Percentiles rank a stretch among this genome's conserved stretches.
Evolutionary conservation across 148 eudicot species (phyloP).

Genomic region (Rhododendron williamsianum): DNA sequence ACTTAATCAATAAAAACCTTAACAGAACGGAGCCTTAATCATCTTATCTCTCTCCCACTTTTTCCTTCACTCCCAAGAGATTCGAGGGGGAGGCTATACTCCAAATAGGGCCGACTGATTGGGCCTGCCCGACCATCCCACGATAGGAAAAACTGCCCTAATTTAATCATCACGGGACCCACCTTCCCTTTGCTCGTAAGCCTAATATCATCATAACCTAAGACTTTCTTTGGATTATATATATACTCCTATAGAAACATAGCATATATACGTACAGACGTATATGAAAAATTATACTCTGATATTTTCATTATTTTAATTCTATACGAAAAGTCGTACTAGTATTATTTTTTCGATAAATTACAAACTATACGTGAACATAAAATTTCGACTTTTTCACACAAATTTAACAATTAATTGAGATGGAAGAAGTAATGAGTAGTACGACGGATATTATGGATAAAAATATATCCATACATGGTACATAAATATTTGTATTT

Average conservation of each 20-base stretch:
- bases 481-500: no score
- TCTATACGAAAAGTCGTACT: not conserved
- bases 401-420: not conserved
- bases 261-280: not conserved
- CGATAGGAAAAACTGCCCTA: slow-evolving; percentile 27
- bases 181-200: slow-evolving; percentile 45
- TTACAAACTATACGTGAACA: not conserved
- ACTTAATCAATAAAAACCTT: no score
- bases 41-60: not conserved
- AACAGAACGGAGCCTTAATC: no score
- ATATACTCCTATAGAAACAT: no score
- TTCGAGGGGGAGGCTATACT: not conserved
- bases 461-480: no score
- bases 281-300: not conserved
- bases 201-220: slow-evolving; percentile 33
- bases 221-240: not conserved
- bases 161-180: slow-evolving; percentile 52
- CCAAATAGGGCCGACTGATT: not conserved
- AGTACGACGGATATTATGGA: not conserved
- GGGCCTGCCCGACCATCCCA: slow-evolving; percentile 31
- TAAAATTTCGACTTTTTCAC: not conserved
- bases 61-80: not conserved
- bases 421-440: not conserved
- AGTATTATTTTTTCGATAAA: not conserved
- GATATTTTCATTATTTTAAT: not conserved